Evolutionary conservation across 192 early-diverging fungal species (phyloP), one percentile per base, ranked within the genome.

Genomic region (Neocallimastix lanati): DNA sequence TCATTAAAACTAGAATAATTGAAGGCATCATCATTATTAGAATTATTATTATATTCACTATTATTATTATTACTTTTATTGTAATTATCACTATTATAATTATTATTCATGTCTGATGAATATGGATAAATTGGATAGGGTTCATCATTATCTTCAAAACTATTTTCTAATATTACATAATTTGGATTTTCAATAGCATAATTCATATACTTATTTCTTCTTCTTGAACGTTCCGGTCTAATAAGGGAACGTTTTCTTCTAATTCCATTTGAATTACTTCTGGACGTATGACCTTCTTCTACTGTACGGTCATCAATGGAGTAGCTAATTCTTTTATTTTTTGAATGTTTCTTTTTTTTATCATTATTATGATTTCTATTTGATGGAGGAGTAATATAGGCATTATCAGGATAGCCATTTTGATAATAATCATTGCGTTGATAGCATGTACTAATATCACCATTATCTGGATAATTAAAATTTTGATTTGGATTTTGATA

Each of bases 211-310:
- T 76, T 50, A 29, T 77, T 77, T 37, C 37, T 13, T 28, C 86
- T 83, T 77, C 86, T 86, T 29, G 90, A 90, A 80, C 90, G 84
- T 80, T 90, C 92, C 25, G 93, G 92, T 80, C 91, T 85, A 77
- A 91, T 87, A 2, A 93, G 88, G 77, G 92, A 93, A 80, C 91
- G 91, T 83, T 85, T 82, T 38, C 93, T 83, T 77, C 77, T 79
- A n/a, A 33, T 36, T 78, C 16, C 80, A 28, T 67, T 1, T n/a
- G 7, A 25, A 67, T 67, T 67, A n/a, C 16, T 67, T 3, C 16
- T 25, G 2, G 21, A 13, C 1, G 1, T 7, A n/a, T 67, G 1
- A 9, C 25, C 50, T 67, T 67, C 50, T n/a, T 67, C 50, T 1
- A 11, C 9, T 21, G 16, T 11, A n/a, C 25, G 16, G n/a, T 27